Evolutionary conservation across 345 rosid genomes (phyloP), one percentile per base, ranked within the genome.

Genomic region (Dimocarpus longan): DNA sequence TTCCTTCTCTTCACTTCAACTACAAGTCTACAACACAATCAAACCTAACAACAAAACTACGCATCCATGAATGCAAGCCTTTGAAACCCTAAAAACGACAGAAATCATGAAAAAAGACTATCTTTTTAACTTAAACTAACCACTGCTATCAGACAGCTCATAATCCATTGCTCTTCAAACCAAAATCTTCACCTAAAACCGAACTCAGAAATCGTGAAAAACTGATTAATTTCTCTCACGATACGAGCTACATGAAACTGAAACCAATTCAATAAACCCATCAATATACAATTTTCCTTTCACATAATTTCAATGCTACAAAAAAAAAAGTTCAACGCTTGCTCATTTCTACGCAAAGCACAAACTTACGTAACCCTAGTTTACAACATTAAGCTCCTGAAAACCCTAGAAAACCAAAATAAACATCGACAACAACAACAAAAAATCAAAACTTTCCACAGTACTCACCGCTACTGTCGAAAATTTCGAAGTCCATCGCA

Each of bases 381-480:
- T 73, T 12, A 73, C 76, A 22, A 73, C 39, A 22, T 21, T 26
- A 32, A 57, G n/a, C 76, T 59, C 42, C 63, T 32, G 9, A 54
- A 32, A 43, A 64, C 70, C 76, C 60, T 64, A 75, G 19, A n/a
- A n/a, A 48, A 48, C 67, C 63, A 65, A 62, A 66, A 65, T 19
- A 64, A 0, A 65, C 11, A 32, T 32, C 19, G 1, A 71, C 10
- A 67, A 79, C 48, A 8, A 21, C 3, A 73, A 52, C 1, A 63
- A 15, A 26, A 26, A 79, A 66, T 3, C 19, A 3, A 72, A 50
- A 57, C 11, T 59, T 81, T 19, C 81, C 22, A 46, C 21, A 70
- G 66, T 68, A 82, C 93, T 84, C 75, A 90, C 95, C 92, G 73
- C 95, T 91, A 81, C 93, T 91, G 70, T 91, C 93, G 63, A 93